Evolutionary conservation across 2,329 filamentous ascomycete genomes (phyloP), one percentile per base, ranked within the genome.

Genomic region (Diaporthe vaccinii): DNA sequence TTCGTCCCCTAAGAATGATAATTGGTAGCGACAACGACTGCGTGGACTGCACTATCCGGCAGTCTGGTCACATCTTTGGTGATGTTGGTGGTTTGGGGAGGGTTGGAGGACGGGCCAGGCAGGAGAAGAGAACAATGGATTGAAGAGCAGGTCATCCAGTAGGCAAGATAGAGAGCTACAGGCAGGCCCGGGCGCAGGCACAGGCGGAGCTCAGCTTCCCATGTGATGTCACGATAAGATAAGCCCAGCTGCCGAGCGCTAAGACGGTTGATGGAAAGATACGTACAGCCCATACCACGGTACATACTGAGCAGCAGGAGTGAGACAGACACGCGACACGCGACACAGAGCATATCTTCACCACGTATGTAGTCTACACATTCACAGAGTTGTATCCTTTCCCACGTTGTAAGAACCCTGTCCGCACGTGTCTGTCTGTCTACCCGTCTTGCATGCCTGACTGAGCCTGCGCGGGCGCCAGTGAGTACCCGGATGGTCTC

Each of bases 151-250:
- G 17, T 53, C 31, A 25, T 53, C 4, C 41, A 49, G 59, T 12
- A 62, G 55, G 53, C 39, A 39, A 46, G 39, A 44, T 14, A 46
- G 59, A 22, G 39, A 67, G 71, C 17, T 53, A 12, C 36, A 73
- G 71, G 58, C 36, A 68, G 22, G 58, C 31, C 31, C 62, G 12
- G 46, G 46, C 44, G 25, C 62, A 68, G 22, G 44, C 28, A 15
- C 12, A 51, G 55, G 62, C 44, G 12, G 46, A 68, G 65, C 65
- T 55, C 39, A 41, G 57, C 44, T 34, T 39, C 31, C 71, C 61
- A 46, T 36, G 74, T 73, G 70, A 69, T 73, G 61, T 75, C 70
- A 68, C 65, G 69, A 73, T 73, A 75, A 73, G 70, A 72, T 75
- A 57, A 39, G 61, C 28, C 34, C 61, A 51, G 69, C 39, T 31